Evolutionary conservation across 805 yeast genomes (phyloP).

Genomic region (Naumovozyma castellii): DNA sequence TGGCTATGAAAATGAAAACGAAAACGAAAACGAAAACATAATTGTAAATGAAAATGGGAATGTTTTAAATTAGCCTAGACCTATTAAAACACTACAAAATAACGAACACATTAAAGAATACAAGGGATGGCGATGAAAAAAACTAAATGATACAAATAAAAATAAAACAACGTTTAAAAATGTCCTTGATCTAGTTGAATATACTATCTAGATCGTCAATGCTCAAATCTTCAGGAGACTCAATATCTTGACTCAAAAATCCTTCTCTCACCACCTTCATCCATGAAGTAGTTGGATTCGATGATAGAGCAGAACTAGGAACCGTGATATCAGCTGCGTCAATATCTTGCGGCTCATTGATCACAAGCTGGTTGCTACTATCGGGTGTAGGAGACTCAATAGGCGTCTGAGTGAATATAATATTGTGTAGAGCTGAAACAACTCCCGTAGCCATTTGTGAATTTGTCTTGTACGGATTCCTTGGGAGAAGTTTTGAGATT

Average conservation of each 20-base stretch:
- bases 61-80: too few relatives aligned
- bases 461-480: slow-evolving; percentile 11
- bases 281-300: slow-evolving; percentile 35
- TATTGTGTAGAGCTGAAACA: slow-evolving; percentile 55
- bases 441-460: slow-evolving; percentile 62
- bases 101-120: neutral
- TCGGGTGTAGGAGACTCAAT: slow-evolving; percentile 3
- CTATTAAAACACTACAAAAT: neutral
- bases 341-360: neutral
- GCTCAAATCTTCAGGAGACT: slow-evolving; percentile 68
- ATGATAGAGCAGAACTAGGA: slow-evolving; percentile 24
- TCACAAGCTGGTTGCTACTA: slow-evolving; percentile 32
- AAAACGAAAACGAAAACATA: too few relatives aligned
- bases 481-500: slow-evolving; percentile 45
- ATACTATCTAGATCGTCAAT: slow-evolving; percentile 56
- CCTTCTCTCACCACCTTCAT: slow-evolving; percentile 65
- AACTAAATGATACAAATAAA: too few relatives aligned
- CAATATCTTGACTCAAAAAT: slow-evolving; percentile 67
- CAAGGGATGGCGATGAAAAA: neutral
- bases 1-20: too few relatives aligned
- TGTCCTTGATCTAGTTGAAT: slow-evolving; percentile 25
- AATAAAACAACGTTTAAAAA: neutral
- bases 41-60: too few relatives aligned
- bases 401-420: slow-evolving; percentile 24
- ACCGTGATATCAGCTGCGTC: neutral